Percentiles rank a stretch among this genome's conserved stretches.
Conservation (phyloP, 345 rosid genomes). For the Salix suchowensis region DNA sequence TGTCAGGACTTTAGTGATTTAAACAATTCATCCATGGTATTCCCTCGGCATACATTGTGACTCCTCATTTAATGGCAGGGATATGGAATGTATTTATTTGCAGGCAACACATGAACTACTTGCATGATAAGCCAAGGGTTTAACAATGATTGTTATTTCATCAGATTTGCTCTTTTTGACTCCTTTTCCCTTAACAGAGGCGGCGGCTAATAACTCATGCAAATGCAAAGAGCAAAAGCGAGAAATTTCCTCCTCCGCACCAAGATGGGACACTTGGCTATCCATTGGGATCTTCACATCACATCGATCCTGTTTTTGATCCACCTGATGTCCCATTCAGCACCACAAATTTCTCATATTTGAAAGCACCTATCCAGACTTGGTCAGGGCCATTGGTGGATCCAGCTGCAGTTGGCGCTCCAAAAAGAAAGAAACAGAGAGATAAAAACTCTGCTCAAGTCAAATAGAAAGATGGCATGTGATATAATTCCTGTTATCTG, state of each 20-base stretch:
- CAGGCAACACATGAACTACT: no score
- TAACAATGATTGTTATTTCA: no score
- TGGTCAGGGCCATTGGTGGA: conserved; percentile 36
- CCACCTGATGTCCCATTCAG: conserved; percentile 32
- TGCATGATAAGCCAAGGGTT: no score
- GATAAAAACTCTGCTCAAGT: conserved; percentile 34
- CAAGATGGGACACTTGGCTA: conserved; percentile 33
- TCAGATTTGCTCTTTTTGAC: no score
- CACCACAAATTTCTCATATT: conserved; percentile 27
- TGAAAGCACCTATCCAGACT: conserved; percentile 26
- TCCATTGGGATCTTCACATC: conserved; percentile 25
- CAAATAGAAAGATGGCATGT: conserved; percentile 26
- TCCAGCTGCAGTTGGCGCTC: conserved; percentile 18
- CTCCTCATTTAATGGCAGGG: no score
- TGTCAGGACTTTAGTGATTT: background rate
- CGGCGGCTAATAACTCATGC: conserved; percentile 30
- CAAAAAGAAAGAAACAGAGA: conserved; percentile 29
- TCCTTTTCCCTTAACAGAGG: conserved; percentile 30
- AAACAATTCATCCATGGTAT: no score
- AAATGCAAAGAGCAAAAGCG: conserved; percentile 36
- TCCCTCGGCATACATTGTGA: no score
- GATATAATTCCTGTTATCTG: conserved; percentile 15
- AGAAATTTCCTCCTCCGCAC: conserved; percentile 35
- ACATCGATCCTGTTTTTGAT: conserved; percentile 22
- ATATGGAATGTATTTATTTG: no score